Evolutionary conservation across 148 eudicot species (phyloP).

Genomic region (Oxyria digyna): DNA sequence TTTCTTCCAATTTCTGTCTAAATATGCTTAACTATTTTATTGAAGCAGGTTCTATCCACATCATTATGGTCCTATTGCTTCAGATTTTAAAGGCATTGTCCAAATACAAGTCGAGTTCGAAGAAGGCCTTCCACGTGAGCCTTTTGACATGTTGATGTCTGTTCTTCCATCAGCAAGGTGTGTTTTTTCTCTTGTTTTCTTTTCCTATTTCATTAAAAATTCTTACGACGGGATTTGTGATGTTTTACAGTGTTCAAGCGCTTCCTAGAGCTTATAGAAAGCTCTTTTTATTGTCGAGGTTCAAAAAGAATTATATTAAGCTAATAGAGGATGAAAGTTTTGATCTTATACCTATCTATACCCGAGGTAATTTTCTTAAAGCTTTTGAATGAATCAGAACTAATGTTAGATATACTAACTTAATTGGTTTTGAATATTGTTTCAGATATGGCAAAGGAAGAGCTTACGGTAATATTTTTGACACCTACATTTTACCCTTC

Average conservation of each 20-base stretch:
- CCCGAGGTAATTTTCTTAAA: slow-evolving; percentile 21
- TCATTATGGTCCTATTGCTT: slow-evolving; percentile 49
- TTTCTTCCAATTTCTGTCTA: background rate
- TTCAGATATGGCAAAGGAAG: slow-evolving; percentile 30
- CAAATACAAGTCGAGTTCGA: slow-evolving; percentile 25
- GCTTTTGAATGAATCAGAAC: background rate
- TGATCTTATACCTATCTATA: slow-evolving; percentile 29
- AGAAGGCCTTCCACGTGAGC: slow-evolving; percentile 35
- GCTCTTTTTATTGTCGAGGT: background rate
- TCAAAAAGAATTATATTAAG: no score
- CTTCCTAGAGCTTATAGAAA: slow-evolving; percentile 32
- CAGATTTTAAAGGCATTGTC: slow-evolving; percentile 39
- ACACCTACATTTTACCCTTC: background rate
- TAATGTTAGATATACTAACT: background rate
- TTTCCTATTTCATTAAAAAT: background rate
- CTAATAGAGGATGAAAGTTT: slow-evolving; percentile 35
- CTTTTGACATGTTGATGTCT: slow-evolving; percentile 58
- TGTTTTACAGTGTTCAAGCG: slow-evolving; percentile 31
- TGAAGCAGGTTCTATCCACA: slow-evolving; percentile 38
- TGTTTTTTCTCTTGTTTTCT: background rate
- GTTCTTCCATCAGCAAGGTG: slow-evolving; percentile 59
- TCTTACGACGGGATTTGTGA: background rate
- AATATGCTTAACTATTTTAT: background rate
- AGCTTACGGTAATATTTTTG: background rate
- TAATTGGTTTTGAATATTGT: background rate